Percentiles rank a stretch among this genome's conserved stretches.
Conservation (phyloP, 1,284 basidiomycete species). For the Violaceomyces palustris region DNA sequence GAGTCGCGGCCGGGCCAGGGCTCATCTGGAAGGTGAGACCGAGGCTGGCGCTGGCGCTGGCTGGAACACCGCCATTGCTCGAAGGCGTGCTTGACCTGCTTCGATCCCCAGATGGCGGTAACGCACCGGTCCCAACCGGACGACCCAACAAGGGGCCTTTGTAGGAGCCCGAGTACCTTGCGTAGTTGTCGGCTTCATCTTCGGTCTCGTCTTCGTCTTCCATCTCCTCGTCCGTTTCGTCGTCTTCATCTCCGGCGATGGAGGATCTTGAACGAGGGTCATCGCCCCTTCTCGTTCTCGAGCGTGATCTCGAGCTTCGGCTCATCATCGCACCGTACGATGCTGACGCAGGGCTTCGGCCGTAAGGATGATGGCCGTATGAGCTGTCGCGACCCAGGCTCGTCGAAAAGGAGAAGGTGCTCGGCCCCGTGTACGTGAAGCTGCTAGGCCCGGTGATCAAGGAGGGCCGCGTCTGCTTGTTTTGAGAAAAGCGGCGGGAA, state of each 20-base stretch:
- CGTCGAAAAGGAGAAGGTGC: constrained; percentile 14
- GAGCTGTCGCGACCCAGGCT: too few species aligned
- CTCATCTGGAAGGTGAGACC: constrained; percentile 37
- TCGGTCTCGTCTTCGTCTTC: constrained; percentile 42
- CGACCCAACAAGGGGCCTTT: background rate
- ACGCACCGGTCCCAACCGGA: constrained; percentile 19
- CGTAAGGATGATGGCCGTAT: too few species aligned
- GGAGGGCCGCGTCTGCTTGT: constrained; percentile 16
- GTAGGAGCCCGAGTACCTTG: constrained; percentile 13
- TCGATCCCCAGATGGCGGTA: constrained; percentile 10
- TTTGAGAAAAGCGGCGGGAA: constrained; percentile 30
- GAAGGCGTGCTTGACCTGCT: constrained; percentile 15
- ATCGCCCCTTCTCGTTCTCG: background rate
- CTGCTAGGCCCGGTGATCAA: constrained; percentile 22
- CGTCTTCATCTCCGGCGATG: constrained; percentile 47
- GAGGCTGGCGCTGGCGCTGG: constrained; percentile 17
- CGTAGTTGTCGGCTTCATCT: constrained; percentile 34
- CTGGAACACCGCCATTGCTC: constrained; percentile 16
- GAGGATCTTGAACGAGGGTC: constrained; percentile 9
- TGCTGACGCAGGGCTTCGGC: constrained; percentile 2
- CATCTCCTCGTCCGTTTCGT: constrained; percentile 51
- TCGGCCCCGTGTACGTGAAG: constrained; percentile 9
- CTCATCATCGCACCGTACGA: background rate
- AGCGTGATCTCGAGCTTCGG: background rate
- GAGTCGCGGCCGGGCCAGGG: too few species aligned